Evolutionary conservation across 805 yeast genomes (phyloP).

Genomic region (Pachysolen tannophilus): DNA sequence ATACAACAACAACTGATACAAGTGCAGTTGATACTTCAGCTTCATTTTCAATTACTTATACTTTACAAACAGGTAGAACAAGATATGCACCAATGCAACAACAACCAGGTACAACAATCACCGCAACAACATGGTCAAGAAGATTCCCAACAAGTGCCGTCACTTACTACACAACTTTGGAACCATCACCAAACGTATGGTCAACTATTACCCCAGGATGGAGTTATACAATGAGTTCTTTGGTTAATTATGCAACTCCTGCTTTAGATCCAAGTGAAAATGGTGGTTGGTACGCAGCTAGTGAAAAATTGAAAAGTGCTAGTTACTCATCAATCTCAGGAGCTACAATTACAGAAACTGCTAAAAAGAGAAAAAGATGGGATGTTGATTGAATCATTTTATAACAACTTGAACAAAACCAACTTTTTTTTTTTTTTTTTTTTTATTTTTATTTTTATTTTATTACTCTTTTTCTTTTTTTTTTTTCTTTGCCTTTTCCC

Average conservation of each 20-base stretch:
- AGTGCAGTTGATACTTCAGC: constrained; percentile 34
- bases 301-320: constrained; percentile 34
- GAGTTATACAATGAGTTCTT: constrained; percentile 59
- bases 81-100: constrained; percentile 90
- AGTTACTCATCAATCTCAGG: constrained; percentile 1
- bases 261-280: constrained; percentile 59
- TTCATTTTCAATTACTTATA: constrained; percentile 65
- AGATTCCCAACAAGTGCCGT: constrained; percentile 62
- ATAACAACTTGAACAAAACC: too few species aligned
- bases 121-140: constrained; percentile 59
- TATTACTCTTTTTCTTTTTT: neutral
- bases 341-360: constrained; percentile 11
- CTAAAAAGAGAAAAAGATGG: constrained; percentile 22
- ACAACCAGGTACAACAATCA: constrained; percentile 71
- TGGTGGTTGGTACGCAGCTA: constrained; percentile 59
- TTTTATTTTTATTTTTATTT: too few species aligned
- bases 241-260: constrained; percentile 60
- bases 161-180: constrained; percentile 44
- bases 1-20: constrained; percentile 30
- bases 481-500: neutral
- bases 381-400: constrained; percentile 16
- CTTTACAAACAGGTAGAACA: constrained; percentile 68
- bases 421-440: too few species aligned
- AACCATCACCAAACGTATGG: constrained; percentile 31
- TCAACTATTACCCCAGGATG: constrained; percentile 85